A percentile compares a stretch with the other conserved stretches of the same genome.
These are phyloP conservation scores for Marasmius oreades DNA, from an alignment of 1,284 basidiomycete species.

Conservation along the genomic window DNA sequence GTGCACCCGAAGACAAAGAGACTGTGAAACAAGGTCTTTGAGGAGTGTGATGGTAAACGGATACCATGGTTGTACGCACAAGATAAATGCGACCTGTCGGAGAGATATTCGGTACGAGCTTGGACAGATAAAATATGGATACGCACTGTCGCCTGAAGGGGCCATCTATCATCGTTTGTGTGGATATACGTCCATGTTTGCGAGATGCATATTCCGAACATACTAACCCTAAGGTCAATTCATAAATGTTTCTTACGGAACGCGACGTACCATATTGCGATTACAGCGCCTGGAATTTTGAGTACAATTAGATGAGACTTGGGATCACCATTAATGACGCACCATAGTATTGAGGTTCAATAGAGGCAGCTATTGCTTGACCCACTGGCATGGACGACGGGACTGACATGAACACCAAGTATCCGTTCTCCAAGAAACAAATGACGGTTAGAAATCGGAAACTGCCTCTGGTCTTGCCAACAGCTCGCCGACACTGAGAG, in stretches of 20 bases:
- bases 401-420: neutral
- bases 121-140: too few species aligned
- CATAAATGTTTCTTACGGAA: too few species aligned
- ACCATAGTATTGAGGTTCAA: neutral
- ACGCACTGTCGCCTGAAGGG: neutral
- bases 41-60: neutral
- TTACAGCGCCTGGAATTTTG: neutral
- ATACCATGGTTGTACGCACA: neutral
- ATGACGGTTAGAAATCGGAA: neutral
- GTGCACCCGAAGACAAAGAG: neutral
- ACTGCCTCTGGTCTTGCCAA: neutral
- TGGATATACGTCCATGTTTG: neutral
- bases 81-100: neutral
- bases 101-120: neutral
- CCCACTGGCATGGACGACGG: neutral
- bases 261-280: neutral
- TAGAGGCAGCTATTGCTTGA: too few species aligned
- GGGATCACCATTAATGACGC: neutral
- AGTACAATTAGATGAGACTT: too few species aligned
- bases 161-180: neutral
- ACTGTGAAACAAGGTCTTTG: neutral
- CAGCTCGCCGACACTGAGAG: neutral
- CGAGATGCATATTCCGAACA: constrained; percentile 1
- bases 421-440: neutral
- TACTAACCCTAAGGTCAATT: neutral